Percentiles rank a stretch among this genome's conserved stretches.
Conservation (phyloP, 2,329 filamentous ascomycete genomes). For the Akanthomyces muscarius region DNA sequence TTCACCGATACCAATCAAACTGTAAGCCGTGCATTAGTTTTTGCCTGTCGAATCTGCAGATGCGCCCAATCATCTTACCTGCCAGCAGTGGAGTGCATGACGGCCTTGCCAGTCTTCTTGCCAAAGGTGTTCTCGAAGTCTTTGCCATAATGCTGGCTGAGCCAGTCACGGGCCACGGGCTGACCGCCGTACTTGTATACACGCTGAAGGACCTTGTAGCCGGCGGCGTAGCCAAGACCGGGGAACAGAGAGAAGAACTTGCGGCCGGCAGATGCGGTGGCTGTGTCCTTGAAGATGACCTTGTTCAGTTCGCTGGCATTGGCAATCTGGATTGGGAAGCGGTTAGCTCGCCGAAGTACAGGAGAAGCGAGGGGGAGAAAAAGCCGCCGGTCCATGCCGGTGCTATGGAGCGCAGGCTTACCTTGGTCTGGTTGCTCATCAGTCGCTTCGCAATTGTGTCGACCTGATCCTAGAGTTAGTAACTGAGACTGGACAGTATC, state of each 20-base stretch:
- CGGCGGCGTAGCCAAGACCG: conserved; percentile 92
- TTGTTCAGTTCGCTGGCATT: conserved; percentile 65
- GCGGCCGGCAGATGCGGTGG: conserved; percentile 60
- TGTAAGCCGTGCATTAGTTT: conserved; percentile 34
- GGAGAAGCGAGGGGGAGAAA: background rate
- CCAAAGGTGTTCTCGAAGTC: conserved; percentile 88
- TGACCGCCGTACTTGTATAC: conserved; percentile 99
- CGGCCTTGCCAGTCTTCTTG: conserved; percentile 95
- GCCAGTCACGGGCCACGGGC: conserved; percentile 88
- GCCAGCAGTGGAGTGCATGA: conserved; percentile 95
- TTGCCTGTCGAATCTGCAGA: background rate
- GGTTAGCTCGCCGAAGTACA: conserved; percentile 19
- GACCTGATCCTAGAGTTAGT: conserved; percentile 51
- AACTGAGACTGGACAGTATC: conserved; percentile 3
- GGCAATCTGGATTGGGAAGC: conserved; percentile 27
- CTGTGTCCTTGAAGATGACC: conserved; percentile 92
- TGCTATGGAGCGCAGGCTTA: conserved; percentile 50
- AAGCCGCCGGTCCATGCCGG: background rate
- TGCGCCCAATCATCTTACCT: conserved; percentile 50
- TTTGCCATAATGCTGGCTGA: conserved; percentile 72
- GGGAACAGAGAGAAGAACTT: conserved; percentile 98
- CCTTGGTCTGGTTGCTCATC: conserved; percentile 87
- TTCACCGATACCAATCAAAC: conserved; percentile 94
- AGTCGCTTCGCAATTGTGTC: conserved; percentile 98
- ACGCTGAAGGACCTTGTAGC: conserved; percentile 95